Conservation (phyloP, 2,329 filamentous ascomycete genomes). For the Amylocarpus encephaloides region DNA sequence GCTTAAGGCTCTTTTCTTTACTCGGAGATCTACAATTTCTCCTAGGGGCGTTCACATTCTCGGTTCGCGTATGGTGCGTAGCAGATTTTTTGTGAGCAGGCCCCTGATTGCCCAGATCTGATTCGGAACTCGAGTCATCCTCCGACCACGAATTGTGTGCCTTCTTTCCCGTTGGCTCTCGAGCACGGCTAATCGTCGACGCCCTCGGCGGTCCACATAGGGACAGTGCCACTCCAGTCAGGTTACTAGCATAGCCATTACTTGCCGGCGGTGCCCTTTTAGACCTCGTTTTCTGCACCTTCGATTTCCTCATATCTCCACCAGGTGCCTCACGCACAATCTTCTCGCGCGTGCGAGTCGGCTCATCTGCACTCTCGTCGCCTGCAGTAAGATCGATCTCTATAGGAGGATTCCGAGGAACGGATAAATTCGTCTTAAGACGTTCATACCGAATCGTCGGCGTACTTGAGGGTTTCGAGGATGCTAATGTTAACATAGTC, state of each 20-base stretch:
- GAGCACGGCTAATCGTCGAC: not conserved
- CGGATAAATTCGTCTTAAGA: slow-evolving; percentile 12
- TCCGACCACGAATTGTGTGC: not conserved
- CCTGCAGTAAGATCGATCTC: slow-evolving; percentile 26
- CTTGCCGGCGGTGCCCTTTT: slow-evolving; percentile 15
- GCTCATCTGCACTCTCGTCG: slow-evolving; percentile 11
- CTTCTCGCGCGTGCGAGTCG: not conserved
- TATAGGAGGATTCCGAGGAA: slow-evolving; percentile 3
- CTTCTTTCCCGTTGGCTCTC: not conserved
- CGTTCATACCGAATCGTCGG: slow-evolving; percentile 23
- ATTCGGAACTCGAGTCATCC: not conserved
- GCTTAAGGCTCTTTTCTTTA: no score
- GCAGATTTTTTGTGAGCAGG: no score
- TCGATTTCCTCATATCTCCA: not conserved
- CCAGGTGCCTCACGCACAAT: not conserved
- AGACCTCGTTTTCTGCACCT: slow-evolving; percentile 7
- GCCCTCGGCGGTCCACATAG: slow-evolving; percentile 13
- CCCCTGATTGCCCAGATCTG: not conserved
- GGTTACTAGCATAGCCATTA: slow-evolving; percentile 26
- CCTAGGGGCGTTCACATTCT: no score
- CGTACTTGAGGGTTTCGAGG: slow-evolving; percentile 30
- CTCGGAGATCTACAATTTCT: no score
- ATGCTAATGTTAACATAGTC: slow-evolving; percentile 36
- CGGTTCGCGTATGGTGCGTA: no score
- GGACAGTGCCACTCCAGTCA: slow-evolving; percentile 24